These are phyloP conservation scores for Amaranthus hypochondriacus DNA, from an alignment of 148 eudicot genomes.

Conservation along the genomic window DNA sequence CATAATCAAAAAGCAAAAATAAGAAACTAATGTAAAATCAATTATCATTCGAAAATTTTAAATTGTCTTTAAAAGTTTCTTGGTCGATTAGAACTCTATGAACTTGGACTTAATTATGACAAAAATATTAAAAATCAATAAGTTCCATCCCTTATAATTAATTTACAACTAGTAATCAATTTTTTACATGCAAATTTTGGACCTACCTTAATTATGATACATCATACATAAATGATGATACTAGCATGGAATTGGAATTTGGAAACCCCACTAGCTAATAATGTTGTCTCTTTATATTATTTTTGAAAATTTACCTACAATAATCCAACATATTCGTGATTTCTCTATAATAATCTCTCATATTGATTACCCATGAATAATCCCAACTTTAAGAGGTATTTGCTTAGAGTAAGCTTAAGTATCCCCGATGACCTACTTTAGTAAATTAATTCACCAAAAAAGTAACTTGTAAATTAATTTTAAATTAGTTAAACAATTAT, in stretches of 20 bases:
- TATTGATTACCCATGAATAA: no score
- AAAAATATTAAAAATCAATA: conserved; percentile 1
- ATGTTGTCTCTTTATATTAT: no score
- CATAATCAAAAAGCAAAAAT: background rate
- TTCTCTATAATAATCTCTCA: no score
- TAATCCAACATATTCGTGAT: no score
- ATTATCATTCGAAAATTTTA: background rate
- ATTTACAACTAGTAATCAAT: conserved; percentile 1
- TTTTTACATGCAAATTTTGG: background rate
- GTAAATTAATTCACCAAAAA: no score
- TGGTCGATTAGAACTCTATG: conserved; percentile 10
- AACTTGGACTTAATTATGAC: conserved; percentile 10
- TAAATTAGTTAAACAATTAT: no score
- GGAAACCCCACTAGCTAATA: background rate
- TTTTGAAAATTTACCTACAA: no score
- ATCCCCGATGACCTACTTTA: no score
- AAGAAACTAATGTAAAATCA: no score
- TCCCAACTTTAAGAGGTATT: no score
- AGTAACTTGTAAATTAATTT: no score
- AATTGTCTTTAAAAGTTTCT: background rate
- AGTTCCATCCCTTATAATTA: conserved; percentile 3
- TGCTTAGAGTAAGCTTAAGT: no score
- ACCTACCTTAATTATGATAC: background rate
- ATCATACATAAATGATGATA: background rate
- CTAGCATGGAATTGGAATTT: conserved; percentile 14